These are phyloP conservation scores for Phytopythium aichiense DNA, from an alignment of 352 stramenopile species.

Conservation along the genomic window DNA sequence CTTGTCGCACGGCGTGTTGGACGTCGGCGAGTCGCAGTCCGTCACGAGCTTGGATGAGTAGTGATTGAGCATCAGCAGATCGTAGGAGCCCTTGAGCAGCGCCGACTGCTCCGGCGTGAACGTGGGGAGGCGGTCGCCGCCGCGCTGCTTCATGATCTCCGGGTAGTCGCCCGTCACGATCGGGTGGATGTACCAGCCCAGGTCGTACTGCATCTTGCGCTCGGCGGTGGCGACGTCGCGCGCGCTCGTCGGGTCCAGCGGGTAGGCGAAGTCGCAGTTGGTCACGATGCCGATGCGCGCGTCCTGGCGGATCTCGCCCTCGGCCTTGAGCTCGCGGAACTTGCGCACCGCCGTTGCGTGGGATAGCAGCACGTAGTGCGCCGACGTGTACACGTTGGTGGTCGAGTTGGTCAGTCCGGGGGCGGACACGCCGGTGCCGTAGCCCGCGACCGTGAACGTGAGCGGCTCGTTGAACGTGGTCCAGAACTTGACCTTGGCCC, in stretches of 20 bases:
- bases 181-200: conserved; percentile 90
- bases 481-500: conserved; percentile 8
- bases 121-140: conserved; percentile 72
- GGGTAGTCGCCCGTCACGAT: conserved; percentile 91
- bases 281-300: conserved; percentile 83
- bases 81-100: conserved; percentile 76
- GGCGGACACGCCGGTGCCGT: no score
- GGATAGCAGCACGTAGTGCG: not conserved
- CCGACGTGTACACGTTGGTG: not conserved
- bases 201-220: conserved; percentile 86
- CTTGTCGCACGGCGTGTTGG: conserved; percentile 32
- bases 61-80: conserved; percentile 95
- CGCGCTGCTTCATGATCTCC: conserved; percentile 78
- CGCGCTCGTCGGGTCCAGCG: conserved; percentile 53
- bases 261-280: conserved; percentile 75
- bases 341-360: no score
- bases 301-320: no score
- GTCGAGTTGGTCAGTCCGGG: no score
- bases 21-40: conserved; percentile 31
- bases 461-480: no score
- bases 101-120: conserved; percentile 83
- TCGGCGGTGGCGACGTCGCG: conserved; percentile 56
- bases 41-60: conserved; percentile 75
- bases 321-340: no score
- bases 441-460: no score